Conservation (phyloP, 345 rosid genomes). For the Passiflora organensis region DNA sequence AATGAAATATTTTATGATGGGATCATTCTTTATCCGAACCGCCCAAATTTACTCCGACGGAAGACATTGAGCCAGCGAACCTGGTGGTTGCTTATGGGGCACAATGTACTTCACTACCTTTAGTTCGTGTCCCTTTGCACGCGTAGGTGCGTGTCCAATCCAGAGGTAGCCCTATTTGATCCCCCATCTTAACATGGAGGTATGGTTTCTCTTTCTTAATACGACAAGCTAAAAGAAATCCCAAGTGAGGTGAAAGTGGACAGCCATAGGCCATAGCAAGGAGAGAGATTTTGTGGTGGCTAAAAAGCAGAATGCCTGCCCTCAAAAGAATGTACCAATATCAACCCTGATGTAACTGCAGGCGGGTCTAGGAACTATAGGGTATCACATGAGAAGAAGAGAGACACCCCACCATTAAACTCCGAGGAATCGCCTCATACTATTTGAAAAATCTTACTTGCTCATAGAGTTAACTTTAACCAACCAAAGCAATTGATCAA, state of each 20-base stretch:
- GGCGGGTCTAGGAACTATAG: neutral
- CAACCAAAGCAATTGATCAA: no score
- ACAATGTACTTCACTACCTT: no score
- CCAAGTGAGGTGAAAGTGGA: neutral
- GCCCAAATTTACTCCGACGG: neutral
- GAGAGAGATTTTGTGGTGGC: slow-evolving; percentile 14
- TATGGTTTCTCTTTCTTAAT: slow-evolving; percentile 3
- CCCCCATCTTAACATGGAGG: neutral
- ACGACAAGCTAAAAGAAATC: slow-evolving; percentile 7
- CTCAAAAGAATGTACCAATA: neutral
- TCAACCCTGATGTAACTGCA: neutral
- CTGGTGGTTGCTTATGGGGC: no score
- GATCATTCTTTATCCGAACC: neutral
- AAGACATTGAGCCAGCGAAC: neutral
- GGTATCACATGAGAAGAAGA: no score
- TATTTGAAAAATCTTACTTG: neutral
- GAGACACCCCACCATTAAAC: no score
- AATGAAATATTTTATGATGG: no score
- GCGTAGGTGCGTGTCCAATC: slow-evolving; percentile 13
- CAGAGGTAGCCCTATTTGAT: neutral
- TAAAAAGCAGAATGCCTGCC: neutral
- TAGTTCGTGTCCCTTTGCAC: slow-evolving; percentile 5
- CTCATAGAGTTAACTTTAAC: no score
- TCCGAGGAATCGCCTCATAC: no score
- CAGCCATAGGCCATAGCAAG: neutral